A percentile compares a stretch with the other conserved stretches of the same genome.
These are phyloP conservation scores for Syzygium grande DNA, from an alignment of 345 rosid species.

Conservation along the genomic window DNA sequence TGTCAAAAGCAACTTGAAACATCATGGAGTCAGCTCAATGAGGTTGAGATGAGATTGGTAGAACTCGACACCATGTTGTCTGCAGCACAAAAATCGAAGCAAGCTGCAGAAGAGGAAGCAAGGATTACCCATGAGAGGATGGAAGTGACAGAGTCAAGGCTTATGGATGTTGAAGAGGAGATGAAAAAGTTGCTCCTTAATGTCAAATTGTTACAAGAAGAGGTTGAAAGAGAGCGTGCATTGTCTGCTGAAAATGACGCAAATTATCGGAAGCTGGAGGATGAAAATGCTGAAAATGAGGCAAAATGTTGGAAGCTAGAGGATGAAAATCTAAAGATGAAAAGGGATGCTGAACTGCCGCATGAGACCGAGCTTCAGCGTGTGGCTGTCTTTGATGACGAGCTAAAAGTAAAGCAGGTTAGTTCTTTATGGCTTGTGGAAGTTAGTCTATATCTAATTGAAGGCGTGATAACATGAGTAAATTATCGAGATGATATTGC, in stretches of 20 bases:
- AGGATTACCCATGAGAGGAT: conserved; percentile 26
- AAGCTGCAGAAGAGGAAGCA: conserved; percentile 39
- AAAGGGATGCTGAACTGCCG: conserved; percentile 31
- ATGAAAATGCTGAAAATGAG: conserved; percentile 24
- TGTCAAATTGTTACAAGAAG: conserved; percentile 34
- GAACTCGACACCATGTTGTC: neutral
- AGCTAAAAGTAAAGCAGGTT: conserved; percentile 58
- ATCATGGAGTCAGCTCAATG: conserved; percentile 31
- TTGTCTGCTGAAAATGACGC: neutral
- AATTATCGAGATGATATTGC: neutral
- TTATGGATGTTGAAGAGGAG: conserved; percentile 43
- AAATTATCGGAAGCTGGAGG: conserved; percentile 31
- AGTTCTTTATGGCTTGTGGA: conserved; percentile 2
- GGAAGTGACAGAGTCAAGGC: conserved; percentile 43
- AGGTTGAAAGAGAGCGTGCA: conserved; percentile 2
- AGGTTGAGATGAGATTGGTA: conserved; percentile 28
- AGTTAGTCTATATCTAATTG: neutral
- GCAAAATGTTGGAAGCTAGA: conserved; percentile 25
- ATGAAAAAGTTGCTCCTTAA: conserved; percentile 32
- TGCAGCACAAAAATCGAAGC: conserved; percentile 15
- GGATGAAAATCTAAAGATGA: conserved; percentile 48
- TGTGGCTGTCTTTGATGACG: conserved; percentile 24
- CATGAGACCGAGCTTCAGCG: conserved; percentile 19
- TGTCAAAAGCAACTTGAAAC: conserved; percentile 37
- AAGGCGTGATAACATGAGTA: neutral